A percentile compares a stretch with the other conserved stretches of the same genome.
Conservation (phyloP, 2,329 filamentous ascomycete species). For the Aspergillus aculeatinus region DNA sequence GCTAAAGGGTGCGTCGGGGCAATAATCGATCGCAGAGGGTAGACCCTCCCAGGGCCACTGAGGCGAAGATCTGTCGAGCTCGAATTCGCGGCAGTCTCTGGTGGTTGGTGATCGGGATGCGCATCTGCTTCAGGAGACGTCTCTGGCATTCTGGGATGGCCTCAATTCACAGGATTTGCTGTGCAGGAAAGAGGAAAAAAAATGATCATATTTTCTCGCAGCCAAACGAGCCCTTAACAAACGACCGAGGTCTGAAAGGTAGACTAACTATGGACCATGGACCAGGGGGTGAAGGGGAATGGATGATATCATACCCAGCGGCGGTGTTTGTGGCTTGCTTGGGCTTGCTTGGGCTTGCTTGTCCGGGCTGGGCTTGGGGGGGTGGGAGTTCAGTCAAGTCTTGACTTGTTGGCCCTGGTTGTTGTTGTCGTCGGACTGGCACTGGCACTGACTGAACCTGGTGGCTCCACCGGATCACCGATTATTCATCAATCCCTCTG, state of each 20-base stretch:
- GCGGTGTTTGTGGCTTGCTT: neutral
- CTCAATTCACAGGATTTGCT: neutral
- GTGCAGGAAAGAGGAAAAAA: neutral
- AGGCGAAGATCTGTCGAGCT: neutral
- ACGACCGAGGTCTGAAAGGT: neutral
- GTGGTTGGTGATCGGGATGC: neutral
- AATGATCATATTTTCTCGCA: neutral
- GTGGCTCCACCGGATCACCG: too few relatives aligned
- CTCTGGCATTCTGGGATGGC: neutral
- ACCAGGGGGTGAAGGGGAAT: neutral
- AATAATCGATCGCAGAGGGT: constrained; percentile 75
- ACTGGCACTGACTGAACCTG: too few relatives aligned
- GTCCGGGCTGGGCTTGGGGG: too few relatives aligned
- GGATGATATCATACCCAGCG: neutral
- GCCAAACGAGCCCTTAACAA: neutral
- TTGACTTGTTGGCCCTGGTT: too few relatives aligned
- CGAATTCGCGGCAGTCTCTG: neutral
- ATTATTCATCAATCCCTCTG: too few relatives aligned
- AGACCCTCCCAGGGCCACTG: constrained; percentile 52
- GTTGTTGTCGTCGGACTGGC: too few relatives aligned
- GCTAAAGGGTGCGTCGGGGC: constrained; percentile 23
- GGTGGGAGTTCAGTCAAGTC: too few relatives aligned
- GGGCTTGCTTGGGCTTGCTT: neutral
- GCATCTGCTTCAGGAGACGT: neutral
- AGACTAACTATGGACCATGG: neutral